A percentile compares a stretch with the other conserved stretches of the same genome.
phyloP scores from a whole-genome alignment of 306 rosid genomes.

The Pyrus communis region DNA sequence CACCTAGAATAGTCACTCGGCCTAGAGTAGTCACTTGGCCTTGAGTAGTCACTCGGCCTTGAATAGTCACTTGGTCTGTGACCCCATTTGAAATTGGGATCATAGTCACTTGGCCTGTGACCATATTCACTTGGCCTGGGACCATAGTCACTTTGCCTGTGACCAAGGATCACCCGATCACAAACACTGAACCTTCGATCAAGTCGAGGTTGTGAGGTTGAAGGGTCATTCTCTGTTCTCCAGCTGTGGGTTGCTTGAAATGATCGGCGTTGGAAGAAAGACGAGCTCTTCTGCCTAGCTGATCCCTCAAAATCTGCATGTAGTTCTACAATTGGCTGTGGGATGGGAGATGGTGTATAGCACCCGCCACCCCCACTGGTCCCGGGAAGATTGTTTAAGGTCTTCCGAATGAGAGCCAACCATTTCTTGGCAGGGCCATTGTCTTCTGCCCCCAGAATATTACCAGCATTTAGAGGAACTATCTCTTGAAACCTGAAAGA shows the following conservation, averaged over 20 bases:
- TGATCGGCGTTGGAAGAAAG: conserved; percentile 90
- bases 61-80: conserved; percentile 71
- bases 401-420: conserved; percentile 84
- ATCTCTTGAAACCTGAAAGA: conserved; percentile 90
- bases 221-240: conserved; percentile 85
- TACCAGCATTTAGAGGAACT: conserved; percentile 98
- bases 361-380: conserved; percentile 66
- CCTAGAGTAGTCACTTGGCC: conserved; percentile 34
- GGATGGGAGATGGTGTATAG: conserved; percentile 96
- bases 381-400: conserved; percentile 91
- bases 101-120: conserved; percentile 79
- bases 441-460: conserved; percentile 93
- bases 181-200: conserved; percentile 95
- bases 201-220: conserved; percentile 59
- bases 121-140: not conserved
- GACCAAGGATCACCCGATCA: conserved; percentile 84
- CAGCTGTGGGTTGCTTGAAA: conserved; percentile 84
- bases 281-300: conserved; percentile 79
- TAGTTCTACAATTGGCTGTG: conserved; percentile 70
- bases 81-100: conserved; percentile 56
- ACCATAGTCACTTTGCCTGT: not conserved
- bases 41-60: conserved; percentile 53
- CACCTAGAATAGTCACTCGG: conserved; percentile 78
- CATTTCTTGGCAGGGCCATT: conserved; percentile 99
- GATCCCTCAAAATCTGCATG: conserved; percentile 99